phyloP scores from a whole-genome alignment of 176 grass and related monocot genomes.

The Tuctoria greenei region DNA sequence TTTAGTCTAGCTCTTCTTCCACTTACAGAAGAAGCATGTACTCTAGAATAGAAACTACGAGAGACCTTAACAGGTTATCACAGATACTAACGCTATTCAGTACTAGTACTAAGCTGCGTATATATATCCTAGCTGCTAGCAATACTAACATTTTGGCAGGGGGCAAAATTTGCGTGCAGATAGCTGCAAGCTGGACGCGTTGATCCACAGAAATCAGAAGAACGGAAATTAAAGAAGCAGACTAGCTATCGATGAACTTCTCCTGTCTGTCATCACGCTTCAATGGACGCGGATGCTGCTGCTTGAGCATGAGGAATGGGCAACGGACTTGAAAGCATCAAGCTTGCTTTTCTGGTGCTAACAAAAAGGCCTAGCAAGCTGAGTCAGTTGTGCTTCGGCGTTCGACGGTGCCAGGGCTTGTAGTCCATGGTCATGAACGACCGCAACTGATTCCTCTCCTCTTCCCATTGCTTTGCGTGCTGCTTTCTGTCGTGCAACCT shows the following conservation, averaged over 20 bases:
- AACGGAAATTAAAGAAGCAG: neutral
- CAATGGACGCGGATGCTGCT: neutral
- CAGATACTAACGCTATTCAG: conserved; percentile 14
- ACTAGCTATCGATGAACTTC: neutral
- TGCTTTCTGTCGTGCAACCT: conserved; percentile 50
- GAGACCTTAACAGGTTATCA: conserved; percentile 26
- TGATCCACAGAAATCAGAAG: conserved; percentile 17
- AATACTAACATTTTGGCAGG: conserved; percentile 33
- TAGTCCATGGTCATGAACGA: conserved; percentile 62
- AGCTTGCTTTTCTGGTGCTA: neutral
- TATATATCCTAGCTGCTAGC: conserved; percentile 39
- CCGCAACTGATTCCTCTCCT: conserved; percentile 50
- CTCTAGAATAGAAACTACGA: neutral
- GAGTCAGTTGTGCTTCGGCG: conserved; percentile 57
- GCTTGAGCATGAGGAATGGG: conserved; percentile 10
- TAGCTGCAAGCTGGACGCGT: conserved; percentile 28
- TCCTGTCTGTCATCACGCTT: conserved; percentile 9
- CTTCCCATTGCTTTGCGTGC: conserved; percentile 49
- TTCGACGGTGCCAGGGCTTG: neutral
- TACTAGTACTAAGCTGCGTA: conserved; percentile 20
- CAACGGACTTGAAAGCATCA: neutral
- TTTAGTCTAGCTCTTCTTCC: conserved; percentile 10
- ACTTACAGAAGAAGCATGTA: conserved; percentile 36
- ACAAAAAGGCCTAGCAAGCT: neutral
- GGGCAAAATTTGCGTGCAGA: conserved; percentile 44